Evolutionary conservation across 257 asterid species (phyloP), one percentile per base, ranked within the genome.

Genomic region (Pogostemon cablin): DNA sequence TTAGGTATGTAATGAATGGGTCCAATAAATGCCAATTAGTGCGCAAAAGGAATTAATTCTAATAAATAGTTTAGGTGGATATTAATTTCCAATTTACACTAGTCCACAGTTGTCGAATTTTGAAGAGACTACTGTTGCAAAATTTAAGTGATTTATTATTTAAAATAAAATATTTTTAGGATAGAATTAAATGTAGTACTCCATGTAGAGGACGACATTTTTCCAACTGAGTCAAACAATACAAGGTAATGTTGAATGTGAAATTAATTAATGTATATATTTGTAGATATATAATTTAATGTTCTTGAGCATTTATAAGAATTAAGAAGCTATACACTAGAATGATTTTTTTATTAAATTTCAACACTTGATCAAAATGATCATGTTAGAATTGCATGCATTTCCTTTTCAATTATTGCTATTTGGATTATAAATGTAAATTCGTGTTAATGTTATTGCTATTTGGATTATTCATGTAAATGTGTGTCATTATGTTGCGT

Each of bases 21-120:
- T 17, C 59, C 35, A 53, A 53, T 53, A 53, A 53, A 53, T 53
- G 59, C 59, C 37, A 53, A 53, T 17, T 53, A 17, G 59, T 17
- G 7, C 15, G 59, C 59, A 53, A 53, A 53, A 15, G 59, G 7
- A 53, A 53, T 53, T 53, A 53, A 53, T 53, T 6, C 59, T 17
- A 53, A 53, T 53, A 53, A 53, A 53, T 53, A 53, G 37, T 53
- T 53, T 53, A 15, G 59, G 59, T 53, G 59, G 59, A 17, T 53
- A 53, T 53, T 53, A 15, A 53, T 53, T 53, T 53, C 57, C 59
- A 53, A 53, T 53, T 53, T 17, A 53, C 7, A 53, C 57, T 15
- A 52, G 34, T 52, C 35, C 57, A 52, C 59, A 17, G 59, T 53
- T 17, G 59, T 35, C 59, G 59, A 53, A 17, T 15, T 53, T 17